A percentile compares a stretch with the other conserved stretches of the same genome.
Evolutionary conservation across 331 rosid species (phyloP).

Genomic region (Telfairia occidentalis): DNA sequence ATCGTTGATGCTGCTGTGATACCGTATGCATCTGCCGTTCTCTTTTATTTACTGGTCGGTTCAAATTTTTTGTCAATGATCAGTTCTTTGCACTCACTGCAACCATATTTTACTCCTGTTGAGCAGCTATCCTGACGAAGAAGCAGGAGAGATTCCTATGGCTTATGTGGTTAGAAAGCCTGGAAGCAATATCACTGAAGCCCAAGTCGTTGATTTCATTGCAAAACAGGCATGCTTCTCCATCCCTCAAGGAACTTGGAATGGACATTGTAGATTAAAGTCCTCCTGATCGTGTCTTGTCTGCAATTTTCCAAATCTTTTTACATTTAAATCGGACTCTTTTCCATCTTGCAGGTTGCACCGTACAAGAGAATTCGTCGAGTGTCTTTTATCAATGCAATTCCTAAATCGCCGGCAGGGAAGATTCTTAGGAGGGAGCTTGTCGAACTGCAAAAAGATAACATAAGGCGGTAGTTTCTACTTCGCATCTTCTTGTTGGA

Average conservation of each 20-base stretch:
- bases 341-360: slow-evolving; percentile 45
- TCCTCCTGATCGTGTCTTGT: not conserved
- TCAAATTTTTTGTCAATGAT: not conserved
- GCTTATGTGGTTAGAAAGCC: slow-evolving; percentile 78
- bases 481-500: not conserved
- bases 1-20: slow-evolving; percentile 71
- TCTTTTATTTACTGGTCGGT: not conserved
- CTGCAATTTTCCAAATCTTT: not conserved
- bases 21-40: slow-evolving; percentile 44
- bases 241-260: not conserved
- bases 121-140: slow-evolving; percentile 74
- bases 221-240: slow-evolving; percentile 47
- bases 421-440: slow-evolving; percentile 81
- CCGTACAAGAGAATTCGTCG: slow-evolving; percentile 84
- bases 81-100: not conserved
- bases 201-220: slow-evolving; percentile 46
- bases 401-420: slow-evolving; percentile 69
- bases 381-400: slow-evolving; percentile 46
- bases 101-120: not conserved
- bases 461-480: not conserved
- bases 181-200: slow-evolving; percentile 48
- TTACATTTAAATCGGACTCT: not conserved
- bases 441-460: slow-evolving; percentile 17
- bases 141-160: slow-evolving; percentile 84
- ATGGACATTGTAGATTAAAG: not conserved